phyloP scores from a whole-genome alignment of 192 early-diverging fungal species.

The Lunasporangiospora selenospora region DNA sequence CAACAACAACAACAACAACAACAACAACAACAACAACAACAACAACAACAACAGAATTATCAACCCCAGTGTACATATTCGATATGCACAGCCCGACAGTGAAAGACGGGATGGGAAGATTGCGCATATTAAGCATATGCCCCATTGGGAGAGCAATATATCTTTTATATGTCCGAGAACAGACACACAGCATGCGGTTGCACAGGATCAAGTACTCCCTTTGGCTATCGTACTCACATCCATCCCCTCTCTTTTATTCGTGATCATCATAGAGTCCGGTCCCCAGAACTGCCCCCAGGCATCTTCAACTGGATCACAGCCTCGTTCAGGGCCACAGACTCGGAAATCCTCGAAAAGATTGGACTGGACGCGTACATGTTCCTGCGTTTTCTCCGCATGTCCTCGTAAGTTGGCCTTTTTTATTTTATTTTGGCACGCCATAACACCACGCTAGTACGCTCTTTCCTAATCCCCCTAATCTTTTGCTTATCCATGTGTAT shows the following conservation, averaged over 20 bases:
- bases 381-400: constrained; percentile 72
- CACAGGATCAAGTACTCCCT: not conserved
- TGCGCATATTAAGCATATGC: no score
- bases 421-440: no score
- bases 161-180: not conserved
- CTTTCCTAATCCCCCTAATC: no score
- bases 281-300: constrained; percentile 57
- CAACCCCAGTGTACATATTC: no score
- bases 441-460: no score
- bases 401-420: constrained; percentile 54
- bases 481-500: no score
- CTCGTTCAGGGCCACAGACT: constrained; percentile 59
- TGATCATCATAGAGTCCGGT: constrained; percentile 50
- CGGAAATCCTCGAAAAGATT: constrained; percentile 57
- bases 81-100: no score
- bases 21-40: no score
- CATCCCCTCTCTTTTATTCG: not conserved
- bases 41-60: no score
- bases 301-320: constrained; percentile 67
- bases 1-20: no score
- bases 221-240: not conserved
- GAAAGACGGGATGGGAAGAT: no score
- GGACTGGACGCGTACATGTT: constrained; percentile 85
- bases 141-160: no score
- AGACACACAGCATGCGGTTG: not conserved